These are phyloP conservation scores for Aschersonia sp. DNA, from an alignment of 2,329 filamentous ascomycete genomes.

Conservation along the genomic window DNA sequence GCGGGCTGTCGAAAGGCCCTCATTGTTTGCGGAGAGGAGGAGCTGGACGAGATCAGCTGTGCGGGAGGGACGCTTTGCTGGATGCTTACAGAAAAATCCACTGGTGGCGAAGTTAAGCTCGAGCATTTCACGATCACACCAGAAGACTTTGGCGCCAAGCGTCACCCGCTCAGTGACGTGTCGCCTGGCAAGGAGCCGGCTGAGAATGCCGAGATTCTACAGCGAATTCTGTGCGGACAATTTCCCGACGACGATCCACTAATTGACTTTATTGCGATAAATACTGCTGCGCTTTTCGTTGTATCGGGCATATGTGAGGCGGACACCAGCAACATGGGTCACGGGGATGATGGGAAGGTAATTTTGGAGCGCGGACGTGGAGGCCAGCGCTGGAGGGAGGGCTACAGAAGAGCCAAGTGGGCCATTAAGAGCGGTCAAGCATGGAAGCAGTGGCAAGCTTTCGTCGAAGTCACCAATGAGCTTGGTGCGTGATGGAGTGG, in stretches of 20 bases:
- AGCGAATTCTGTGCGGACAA: slow-evolving; percentile 60
- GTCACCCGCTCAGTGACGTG: slow-evolving; percentile 62
- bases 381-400: slow-evolving; percentile 87
- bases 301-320: slow-evolving; percentile 76
- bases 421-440: slow-evolving; percentile 76
- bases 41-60: slow-evolving; percentile 89
- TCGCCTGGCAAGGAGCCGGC: slow-evolving; percentile 72
- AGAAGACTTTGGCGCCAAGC: slow-evolving; percentile 70
- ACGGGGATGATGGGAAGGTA: slow-evolving; percentile 66
- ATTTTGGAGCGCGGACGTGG: slow-evolving; percentile 72
- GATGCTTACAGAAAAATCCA: slow-evolving; percentile 45
- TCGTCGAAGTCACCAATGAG: slow-evolving; percentile 68
- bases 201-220: slow-evolving; percentile 77
- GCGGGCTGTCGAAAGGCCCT: slow-evolving; percentile 70
- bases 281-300: slow-evolving; percentile 79
- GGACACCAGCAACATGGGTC: slow-evolving; percentile 64
- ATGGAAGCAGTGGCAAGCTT: slow-evolving; percentile 67
- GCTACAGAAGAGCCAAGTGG: slow-evolving; percentile 74
- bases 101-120: slow-evolving; percentile 33
- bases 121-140: slow-evolving; percentile 69
- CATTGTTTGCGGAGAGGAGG: slow-evolving; percentile 85
- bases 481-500: slow-evolving; percentile 10
- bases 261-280: slow-evolving; percentile 85
- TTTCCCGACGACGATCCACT: slow-evolving; percentile 67
- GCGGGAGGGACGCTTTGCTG: slow-evolving; percentile 83